phyloP scores from a whole-genome alignment of 1,284 basidiomycete genomes.

The Tilletiaria anomala region DNA sequence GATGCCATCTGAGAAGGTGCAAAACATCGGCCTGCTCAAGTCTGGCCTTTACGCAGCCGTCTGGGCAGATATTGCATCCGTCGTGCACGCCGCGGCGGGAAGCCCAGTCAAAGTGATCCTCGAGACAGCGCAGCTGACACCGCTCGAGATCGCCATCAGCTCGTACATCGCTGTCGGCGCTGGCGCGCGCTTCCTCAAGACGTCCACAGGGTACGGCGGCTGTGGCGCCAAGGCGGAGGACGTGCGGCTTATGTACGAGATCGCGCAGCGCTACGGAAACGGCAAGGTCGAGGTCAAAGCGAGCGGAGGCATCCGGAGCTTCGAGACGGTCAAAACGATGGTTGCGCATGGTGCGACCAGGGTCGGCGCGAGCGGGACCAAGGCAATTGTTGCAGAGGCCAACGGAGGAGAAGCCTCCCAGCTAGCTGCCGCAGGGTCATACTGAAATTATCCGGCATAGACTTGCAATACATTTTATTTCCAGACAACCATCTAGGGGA shows the following conservation, averaged over 20 bases:
- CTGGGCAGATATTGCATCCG: conserved; percentile 15
- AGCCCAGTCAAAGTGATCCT: conserved; percentile 28
- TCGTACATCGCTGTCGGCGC: conserved; percentile 21
- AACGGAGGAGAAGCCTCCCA: too few relatives aligned
- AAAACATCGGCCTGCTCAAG: conserved; percentile 24
- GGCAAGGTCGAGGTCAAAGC: conserved; percentile 22
- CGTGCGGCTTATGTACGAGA: conserved; percentile 22
- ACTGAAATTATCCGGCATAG: too few relatives aligned
- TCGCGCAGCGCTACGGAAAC: conserved; percentile 10
- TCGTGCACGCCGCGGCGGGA: conserved; percentile 11
- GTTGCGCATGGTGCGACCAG: conserved; percentile 19
- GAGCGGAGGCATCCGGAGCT: conserved; percentile 18
- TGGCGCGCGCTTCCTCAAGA: conserved; percentile 29
- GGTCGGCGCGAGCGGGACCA: conserved; percentile 26
- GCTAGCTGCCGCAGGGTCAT: too few relatives aligned
- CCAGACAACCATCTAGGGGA: too few relatives aligned
- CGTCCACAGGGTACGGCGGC: conserved; percentile 25
- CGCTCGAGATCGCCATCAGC: conserved; percentile 16
- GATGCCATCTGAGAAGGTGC: conserved; percentile 8
- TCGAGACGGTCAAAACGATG: conserved; percentile 17
- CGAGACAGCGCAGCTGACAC: conserved; percentile 21
- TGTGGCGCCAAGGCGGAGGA: conserved; percentile 19
- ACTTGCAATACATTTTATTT: too few relatives aligned
- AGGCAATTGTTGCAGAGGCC: conserved; percentile 22
- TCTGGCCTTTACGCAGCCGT: conserved; percentile 11